A percentile compares a stretch with the other conserved stretches of the same genome.
Conservation (phyloP, 495 filamentous ascomycete species). For the Aspergillus coremiiformis region DNA sequence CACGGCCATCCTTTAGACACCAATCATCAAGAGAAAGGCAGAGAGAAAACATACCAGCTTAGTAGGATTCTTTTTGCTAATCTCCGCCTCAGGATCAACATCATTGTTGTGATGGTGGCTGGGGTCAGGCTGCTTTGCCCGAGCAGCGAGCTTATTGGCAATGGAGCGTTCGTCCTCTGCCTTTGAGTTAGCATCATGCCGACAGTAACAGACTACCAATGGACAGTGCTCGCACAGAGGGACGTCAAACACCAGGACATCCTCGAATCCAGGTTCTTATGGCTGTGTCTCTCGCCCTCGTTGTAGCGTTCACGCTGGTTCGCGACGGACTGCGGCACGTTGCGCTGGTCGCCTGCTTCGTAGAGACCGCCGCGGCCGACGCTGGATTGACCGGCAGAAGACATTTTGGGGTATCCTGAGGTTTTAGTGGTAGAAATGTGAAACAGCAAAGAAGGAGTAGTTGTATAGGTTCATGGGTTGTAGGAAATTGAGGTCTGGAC, state of each 20-base stretch:
- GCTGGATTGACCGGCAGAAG: slow-evolving; percentile 13
- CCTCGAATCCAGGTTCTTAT: slow-evolving; percentile 68
- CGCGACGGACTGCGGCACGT: slow-evolving; percentile 49
- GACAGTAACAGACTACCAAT: too few relatives aligned
- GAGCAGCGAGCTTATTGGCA: slow-evolving; percentile 64
- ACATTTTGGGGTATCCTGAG: neutral
- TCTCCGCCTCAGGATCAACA: slow-evolving; percentile 45
- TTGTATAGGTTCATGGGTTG: neutral
- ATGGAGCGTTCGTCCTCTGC: slow-evolving; percentile 75
- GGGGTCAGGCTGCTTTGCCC: slow-evolving; percentile 36
- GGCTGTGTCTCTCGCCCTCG: slow-evolving; percentile 59
- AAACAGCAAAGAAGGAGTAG: neutral
- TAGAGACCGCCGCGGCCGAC: slow-evolving; percentile 49
- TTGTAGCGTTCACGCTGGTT: slow-evolving; percentile 50
- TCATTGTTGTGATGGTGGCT: slow-evolving; percentile 29
- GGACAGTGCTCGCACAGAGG: too few relatives aligned
- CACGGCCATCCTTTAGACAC: neutral
- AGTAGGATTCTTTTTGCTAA: slow-evolving; percentile 58
- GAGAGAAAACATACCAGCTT: slow-evolving; percentile 49
- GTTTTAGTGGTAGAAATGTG: neutral
- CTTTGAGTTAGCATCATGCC: slow-evolving; percentile 2
- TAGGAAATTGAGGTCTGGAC: too few relatives aligned
- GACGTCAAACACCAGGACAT: slow-evolving; percentile 11
- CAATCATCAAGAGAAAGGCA: neutral
- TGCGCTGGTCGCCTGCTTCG: slow-evolving; percentile 67